Percentiles rank a stretch among this genome's conserved stretches.
Conservation (phyloP, 139 green algal species). For the Tetradesmus obliquus region DNA sequence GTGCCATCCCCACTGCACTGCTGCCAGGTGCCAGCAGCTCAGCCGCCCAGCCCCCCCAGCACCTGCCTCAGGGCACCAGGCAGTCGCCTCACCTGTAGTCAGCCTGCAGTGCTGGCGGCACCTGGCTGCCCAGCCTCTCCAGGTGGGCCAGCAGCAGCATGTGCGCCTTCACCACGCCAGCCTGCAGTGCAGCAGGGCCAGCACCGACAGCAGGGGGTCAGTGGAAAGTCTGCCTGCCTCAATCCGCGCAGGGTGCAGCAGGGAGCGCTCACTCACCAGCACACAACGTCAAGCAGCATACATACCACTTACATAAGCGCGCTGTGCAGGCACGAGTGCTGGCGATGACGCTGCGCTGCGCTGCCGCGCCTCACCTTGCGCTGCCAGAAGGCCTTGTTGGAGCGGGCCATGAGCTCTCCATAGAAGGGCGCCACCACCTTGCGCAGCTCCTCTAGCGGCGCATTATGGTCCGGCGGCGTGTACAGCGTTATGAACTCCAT, state of each 20-base stretch:
- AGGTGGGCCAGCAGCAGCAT: conserved; percentile 89
- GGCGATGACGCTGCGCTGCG: background rate
- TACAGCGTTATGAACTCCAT: conserved; percentile 88
- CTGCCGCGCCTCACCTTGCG: conserved; percentile 48
- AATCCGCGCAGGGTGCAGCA: background rate
- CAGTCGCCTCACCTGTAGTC: background rate
- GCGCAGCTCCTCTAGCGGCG: conserved; percentile 75
- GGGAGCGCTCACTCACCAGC: background rate
- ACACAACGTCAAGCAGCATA: background rate
- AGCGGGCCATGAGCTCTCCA: conserved; percentile 73
- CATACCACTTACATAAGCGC: too few species aligned
- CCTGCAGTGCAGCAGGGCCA: background rate
- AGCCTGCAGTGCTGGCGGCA: conserved; percentile 68
- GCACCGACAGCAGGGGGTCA: background rate
- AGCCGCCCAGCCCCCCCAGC: background rate
- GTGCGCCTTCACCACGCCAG: conserved; percentile 71
- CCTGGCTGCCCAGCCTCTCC: conserved; percentile 59
- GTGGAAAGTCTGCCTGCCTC: too few species aligned
- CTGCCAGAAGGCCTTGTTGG: conserved; percentile 86
- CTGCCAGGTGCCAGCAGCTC: background rate
- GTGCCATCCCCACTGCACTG: too few species aligned
- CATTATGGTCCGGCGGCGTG: conserved; percentile 41
- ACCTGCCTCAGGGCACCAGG: background rate
- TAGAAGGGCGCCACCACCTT: conserved; percentile 62
- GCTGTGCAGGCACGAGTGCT: too few species aligned